These are phyloP conservation scores for Oryza rufipogon DNA, from an alignment of 176 grass and related monocot species.

Conservation along the genomic window DNA sequence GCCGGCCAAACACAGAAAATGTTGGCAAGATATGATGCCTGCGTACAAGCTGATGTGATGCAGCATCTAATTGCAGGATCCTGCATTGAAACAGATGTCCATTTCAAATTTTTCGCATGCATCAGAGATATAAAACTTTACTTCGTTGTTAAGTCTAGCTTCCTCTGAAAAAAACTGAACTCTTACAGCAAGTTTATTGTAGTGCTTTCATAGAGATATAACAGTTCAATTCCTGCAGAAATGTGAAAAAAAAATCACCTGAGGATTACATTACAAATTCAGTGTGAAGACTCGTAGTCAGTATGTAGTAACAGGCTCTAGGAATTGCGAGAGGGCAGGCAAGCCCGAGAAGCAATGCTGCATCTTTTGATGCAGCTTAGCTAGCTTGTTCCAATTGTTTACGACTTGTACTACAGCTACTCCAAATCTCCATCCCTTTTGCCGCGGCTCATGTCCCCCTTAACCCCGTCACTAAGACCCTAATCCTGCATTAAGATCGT, in stretches of 20 bases:
- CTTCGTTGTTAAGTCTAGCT: no score
- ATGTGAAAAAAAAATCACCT: background rate
- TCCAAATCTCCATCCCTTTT: background rate
- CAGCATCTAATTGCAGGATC: background rate
- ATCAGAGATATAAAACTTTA: no score
- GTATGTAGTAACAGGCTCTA: background rate
- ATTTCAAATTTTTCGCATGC: no score
- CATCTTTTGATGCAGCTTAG: constrained; percentile 36
- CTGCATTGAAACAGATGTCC: background rate
- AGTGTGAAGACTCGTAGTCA: background rate
- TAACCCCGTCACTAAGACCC: constrained; percentile 4
- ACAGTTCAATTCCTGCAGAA: no score
- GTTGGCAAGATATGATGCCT: background rate
- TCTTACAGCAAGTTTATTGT: no score
- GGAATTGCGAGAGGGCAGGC: constrained; percentile 10
- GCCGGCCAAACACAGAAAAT: background rate
- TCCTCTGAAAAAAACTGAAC: no score
- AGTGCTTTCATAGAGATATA: no score
- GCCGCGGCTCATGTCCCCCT: constrained; percentile 36
- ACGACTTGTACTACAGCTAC: background rate
- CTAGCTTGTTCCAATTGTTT: background rate
- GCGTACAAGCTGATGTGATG: background rate
- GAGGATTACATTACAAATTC: background rate
- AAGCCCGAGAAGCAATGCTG: constrained; percentile 27
- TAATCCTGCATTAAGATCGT: constrained; percentile 8